Conservation (phyloP, 106 monocot species). For the Iris macrosiphon region DNA sequence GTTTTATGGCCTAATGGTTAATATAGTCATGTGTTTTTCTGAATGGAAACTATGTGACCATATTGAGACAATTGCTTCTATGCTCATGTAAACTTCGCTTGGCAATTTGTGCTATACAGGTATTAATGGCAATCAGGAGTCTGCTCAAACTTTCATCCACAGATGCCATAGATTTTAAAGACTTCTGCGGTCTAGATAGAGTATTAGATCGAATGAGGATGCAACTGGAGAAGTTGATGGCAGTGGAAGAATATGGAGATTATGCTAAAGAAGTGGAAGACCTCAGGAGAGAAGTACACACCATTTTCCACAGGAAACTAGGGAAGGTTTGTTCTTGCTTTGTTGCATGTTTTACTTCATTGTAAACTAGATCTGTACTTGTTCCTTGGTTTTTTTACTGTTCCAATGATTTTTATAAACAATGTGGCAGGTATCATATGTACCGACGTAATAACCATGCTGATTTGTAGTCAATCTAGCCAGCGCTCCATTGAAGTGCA, state of each 20-base stretch:
- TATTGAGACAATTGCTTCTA: not conserved
- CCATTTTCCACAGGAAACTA: slow-evolving; percentile 43
- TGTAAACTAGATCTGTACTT: not conserved
- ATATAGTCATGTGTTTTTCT: not conserved
- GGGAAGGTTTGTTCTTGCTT: slow-evolving; percentile 23
- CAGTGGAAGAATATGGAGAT: slow-evolving; percentile 31
- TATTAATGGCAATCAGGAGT: slow-evolving; percentile 58
- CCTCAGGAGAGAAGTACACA: slow-evolving; percentile 47
- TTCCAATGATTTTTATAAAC: not conserved
- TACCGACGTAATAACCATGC: slow-evolving; percentile 25
- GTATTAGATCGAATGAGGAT: slow-evolving; percentile 45
- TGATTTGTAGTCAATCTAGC: too few species aligned
- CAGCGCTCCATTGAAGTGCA: too few species aligned
- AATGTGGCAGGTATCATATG: slow-evolving; percentile 14
- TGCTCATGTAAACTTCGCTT: too few species aligned
- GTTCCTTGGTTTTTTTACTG: not conserved
- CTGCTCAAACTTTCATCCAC: slow-evolving; percentile 42
- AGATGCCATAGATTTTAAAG: slow-evolving; percentile 40
- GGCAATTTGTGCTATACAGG: slow-evolving; percentile 32
- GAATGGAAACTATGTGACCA: not conserved
- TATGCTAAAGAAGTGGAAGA: slow-evolving; percentile 57
- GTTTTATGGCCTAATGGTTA: not conserved
- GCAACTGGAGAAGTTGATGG: slow-evolving; percentile 33
- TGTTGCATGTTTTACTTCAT: not conserved
- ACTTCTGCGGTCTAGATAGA: slow-evolving; percentile 42